Evolutionary conservation across 2,329 filamentous ascomycete genomes (phyloP), one percentile per base, ranked within the genome.

Genomic region (Ophiosphaerella narmari): DNA sequence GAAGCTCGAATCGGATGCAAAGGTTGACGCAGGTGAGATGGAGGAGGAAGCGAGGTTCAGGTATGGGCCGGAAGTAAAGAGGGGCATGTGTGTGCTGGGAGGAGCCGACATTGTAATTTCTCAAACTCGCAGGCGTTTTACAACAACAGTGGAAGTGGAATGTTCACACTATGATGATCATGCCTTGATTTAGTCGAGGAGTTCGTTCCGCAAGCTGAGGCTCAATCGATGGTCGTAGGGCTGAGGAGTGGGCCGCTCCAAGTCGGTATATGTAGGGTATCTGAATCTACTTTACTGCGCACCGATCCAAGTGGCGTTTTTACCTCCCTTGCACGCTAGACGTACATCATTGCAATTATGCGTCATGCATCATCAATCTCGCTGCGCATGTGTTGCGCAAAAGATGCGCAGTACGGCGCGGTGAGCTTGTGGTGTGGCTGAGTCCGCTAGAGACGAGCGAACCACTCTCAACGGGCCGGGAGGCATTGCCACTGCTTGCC

Each of bases 1-100:
- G 23, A 48, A 56, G 37, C 50, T 52, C 48, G 62, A 58, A 46
- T 62, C 61, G 24, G 60, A 62, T 16, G 50, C 44, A 21, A 57
- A 45, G 16, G 57, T 52, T n/a, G 63, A 62, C 23, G 58, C 52
- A 38, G 67, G 64, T 33, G 63, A 61, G 41, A 62, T 54, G 54
- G 52, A 60, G 32, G 49, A 50, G 12, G 58, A 54, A 36, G 48
- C 48, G 29, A 55, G 43, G 45, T 48, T 56, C 44, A 60, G 39
- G 52, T 58, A 59, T 33, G 62, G 53, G 50, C 57, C 48, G 53
- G 32, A 35, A 26, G 57, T 41, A 50, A 61, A 64, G 54, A 65
- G 58, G 46, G 64, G 65, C 52, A 61, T 48, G 33, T 54, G 61
- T 29, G 62, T 50, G 26, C 57, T 44, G 11, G 59, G 57, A 45